phyloP scores from a whole-genome alignment of 768 basidiomycete genomes.

The Pleurotus citrinopileatus region DNA sequence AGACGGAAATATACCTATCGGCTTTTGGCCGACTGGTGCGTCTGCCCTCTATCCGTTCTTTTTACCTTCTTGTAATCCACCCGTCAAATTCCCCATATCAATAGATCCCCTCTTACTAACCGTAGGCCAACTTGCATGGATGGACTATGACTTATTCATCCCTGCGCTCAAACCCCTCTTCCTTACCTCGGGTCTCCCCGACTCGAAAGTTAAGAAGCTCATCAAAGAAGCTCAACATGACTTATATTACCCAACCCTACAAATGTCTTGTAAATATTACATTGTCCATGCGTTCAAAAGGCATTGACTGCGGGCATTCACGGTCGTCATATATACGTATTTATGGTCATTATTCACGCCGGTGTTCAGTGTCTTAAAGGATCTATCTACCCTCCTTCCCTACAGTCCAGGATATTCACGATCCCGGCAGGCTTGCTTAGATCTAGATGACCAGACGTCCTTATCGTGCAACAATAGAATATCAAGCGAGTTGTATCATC shows the following conservation, averaged over 20 bases:
- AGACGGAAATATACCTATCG: constrained; percentile 64
- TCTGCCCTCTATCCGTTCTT: constrained; percentile 8
- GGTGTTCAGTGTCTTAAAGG: too few species aligned
- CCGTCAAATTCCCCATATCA: constrained; percentile 4
- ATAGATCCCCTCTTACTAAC: constrained; percentile 58
- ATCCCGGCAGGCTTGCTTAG: too few species aligned
- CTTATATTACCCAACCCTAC: constrained; percentile 56
- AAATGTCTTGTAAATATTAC: constrained; percentile 51
- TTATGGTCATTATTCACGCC: too few species aligned
- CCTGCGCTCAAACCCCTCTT: constrained; percentile 63
- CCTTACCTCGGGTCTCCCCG: constrained; percentile 47
- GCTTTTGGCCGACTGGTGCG: constrained; percentile 65
- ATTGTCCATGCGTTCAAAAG: constrained; percentile 52
- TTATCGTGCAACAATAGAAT: constrained; percentile 8
- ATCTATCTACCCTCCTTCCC: too few species aligned
- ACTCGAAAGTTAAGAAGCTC: constrained; percentile 51
- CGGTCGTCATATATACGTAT: background rate
- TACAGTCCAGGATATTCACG: too few species aligned
- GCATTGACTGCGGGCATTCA: constrained; percentile 15
- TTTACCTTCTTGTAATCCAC: background rate
- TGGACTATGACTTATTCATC: constrained; percentile 65
- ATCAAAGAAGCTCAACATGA: constrained; percentile 64
- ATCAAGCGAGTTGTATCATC: constrained; percentile 52
- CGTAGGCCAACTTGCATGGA: constrained; percentile 71
- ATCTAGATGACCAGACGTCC: too few species aligned